These are phyloP conservation scores for Tulasnella calospora DNA, from an alignment of 768 basidiomycete species.

Conservation along the genomic window DNA sequence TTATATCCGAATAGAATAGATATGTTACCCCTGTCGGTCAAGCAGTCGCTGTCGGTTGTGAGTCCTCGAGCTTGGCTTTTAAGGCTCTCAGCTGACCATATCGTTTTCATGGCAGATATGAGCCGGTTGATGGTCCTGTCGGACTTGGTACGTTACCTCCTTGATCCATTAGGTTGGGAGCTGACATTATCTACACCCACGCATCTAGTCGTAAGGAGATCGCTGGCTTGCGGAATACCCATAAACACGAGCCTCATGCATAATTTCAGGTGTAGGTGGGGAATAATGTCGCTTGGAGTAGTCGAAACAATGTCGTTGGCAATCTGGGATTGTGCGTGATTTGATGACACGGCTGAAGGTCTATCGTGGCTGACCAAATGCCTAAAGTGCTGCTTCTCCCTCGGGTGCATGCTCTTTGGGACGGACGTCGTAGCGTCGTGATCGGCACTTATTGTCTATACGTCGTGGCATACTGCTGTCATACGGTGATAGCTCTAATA, in stretches of 20 bases:
- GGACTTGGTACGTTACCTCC: not conserved
- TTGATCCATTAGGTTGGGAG: not conserved
- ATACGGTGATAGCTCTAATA: not conserved
- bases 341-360: not conserved
- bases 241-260: not conserved
- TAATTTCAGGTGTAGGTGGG: not conserved
- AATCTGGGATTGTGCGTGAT: not conserved
- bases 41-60: not conserved
- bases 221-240: no score
- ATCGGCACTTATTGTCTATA: not conserved
- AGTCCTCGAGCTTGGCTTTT: not conserved
- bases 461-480: not conserved
- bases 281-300: not conserved
- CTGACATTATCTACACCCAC: not conserved
- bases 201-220: not conserved
- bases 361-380: not conserved
- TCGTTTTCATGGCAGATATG: not conserved
- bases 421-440: not conserved
- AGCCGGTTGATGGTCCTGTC: not conserved
- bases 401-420: slow-evolving; percentile 5
- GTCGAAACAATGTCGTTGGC: not conserved
- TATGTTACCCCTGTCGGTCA: not conserved
- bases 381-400: not conserved
- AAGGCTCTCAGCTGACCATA: not conserved
- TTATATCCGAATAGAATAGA: not conserved